Conservation (phyloP, 2,329 filamentous ascomycete species). For the Neofusicoccum kwambonambiense region DNA sequence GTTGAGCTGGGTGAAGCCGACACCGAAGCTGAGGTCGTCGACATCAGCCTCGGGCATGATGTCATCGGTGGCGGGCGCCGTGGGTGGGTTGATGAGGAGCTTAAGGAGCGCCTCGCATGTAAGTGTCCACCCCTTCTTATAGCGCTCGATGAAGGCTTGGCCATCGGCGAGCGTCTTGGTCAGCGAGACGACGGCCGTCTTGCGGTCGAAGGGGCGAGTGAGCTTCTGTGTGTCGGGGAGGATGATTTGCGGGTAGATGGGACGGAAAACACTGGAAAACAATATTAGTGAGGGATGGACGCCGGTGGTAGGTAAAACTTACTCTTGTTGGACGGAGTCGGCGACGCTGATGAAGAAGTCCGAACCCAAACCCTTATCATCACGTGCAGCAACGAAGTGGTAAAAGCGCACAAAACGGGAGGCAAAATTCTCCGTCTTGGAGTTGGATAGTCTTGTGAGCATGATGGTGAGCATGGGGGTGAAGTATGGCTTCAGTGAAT, state of each 20-base stretch:
- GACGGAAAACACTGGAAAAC: conserved; percentile 65
- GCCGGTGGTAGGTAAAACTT: conserved; percentile 28
- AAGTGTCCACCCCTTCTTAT: conserved; percentile 75
- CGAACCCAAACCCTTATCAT: conserved; percentile 79
- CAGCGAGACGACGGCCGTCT: conserved; percentile 87
- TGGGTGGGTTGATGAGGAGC: conserved; percentile 83
- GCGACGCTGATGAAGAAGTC: conserved; percentile 88
- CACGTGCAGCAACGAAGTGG: conserved; percentile 79
- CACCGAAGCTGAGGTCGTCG: conserved; percentile 91
- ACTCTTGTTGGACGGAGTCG: conserved; percentile 74
- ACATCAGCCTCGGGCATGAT: conserved; percentile 84
- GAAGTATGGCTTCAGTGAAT: conserved; percentile 75
- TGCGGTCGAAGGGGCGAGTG: conserved; percentile 82
- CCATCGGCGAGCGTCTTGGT: conserved; percentile 90
- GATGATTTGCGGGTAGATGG: conserved; percentile 83
- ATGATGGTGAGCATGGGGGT: conserved; percentile 76
- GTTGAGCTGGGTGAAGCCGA: conserved; percentile 90
- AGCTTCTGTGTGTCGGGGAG: conserved; percentile 87
- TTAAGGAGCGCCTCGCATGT: conserved; percentile 89
- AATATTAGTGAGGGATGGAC: conserved; percentile 23
- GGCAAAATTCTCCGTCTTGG: conserved; percentile 79
- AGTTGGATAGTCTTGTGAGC: conserved; percentile 69
- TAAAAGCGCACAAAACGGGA: conserved; percentile 91
- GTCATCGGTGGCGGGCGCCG: conserved; percentile 66
- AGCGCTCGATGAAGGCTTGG: conserved; percentile 68